Percentiles rank a stretch among this genome's conserved stretches.
These are phyloP conservation scores for Alternaria sp. DNA, from an alignment of 2,329 filamentous ascomycete genomes.

Conservation along the genomic window DNA sequence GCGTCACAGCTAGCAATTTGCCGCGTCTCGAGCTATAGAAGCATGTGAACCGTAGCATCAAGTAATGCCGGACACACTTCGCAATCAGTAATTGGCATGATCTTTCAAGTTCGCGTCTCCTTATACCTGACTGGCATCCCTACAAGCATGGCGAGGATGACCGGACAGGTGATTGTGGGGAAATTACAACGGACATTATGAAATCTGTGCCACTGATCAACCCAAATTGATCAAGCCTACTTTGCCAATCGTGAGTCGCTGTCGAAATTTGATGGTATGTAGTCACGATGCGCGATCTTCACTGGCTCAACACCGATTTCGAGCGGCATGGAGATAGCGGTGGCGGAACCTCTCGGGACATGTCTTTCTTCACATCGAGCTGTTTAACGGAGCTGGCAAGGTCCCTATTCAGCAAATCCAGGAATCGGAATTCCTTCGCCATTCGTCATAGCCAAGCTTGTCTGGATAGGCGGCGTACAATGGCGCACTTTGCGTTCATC, in stretches of 20 bases:
- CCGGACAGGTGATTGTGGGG: not conserved
- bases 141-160: not conserved
- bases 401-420: not conserved
- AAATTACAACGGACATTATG: not conserved
- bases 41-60: constrained; percentile 1
- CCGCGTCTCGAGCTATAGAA: not conserved
- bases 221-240: not conserved
- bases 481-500: not conserved
- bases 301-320: too few species aligned
- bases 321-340: too few species aligned
- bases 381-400: not conserved
- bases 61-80: constrained; percentile 1
- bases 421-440: not conserved
- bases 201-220: not conserved
- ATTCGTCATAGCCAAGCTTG: not conserved
- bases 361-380: not conserved
- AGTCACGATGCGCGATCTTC: not conserved
- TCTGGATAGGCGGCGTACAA: not conserved
- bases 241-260: not conserved
- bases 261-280: not conserved
- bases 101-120: not conserved
- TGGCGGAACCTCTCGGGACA: not conserved
- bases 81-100: not conserved
- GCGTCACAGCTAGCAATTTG: not conserved
- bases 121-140: not conserved